phyloP scores from a whole-genome alignment of 1,284 basidiomycete species.

The Marasmius fiardii region DNA sequence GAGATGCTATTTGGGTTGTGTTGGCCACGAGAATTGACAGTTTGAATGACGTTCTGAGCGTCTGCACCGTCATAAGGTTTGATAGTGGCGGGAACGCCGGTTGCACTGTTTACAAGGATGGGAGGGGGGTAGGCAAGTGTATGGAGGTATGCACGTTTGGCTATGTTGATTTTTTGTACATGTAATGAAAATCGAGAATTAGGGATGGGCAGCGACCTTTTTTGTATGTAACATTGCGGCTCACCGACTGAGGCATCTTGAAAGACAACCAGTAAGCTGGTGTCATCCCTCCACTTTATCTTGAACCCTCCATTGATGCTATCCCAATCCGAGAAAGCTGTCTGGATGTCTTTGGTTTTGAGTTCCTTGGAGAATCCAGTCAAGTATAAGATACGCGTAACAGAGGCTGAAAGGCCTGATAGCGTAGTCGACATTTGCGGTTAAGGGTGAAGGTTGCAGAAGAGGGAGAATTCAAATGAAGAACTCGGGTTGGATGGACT shows the following conservation, averaged over 20 bases:
- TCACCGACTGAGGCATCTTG: conserved; percentile 78
- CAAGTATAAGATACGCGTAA: conserved; percentile 92
- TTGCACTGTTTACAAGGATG: conserved; percentile 55
- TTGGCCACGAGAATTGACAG: conserved; percentile 72
- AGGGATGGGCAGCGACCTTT: no score
- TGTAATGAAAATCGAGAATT: no score
- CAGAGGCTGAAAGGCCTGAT: conserved; percentile 84
- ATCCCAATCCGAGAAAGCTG: conserved; percentile 90
- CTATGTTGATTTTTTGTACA: conserved; percentile 22
- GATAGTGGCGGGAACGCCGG: conserved; percentile 61
- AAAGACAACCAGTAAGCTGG: conserved; percentile 94
- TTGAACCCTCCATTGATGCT: conserved; percentile 87
- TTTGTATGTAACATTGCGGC: conserved; percentile 25
- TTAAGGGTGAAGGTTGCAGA: conserved; percentile 9
- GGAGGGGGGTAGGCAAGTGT: conserved; percentile 81
- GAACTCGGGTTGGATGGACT: conserved; percentile 14
- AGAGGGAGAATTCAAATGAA: not conserved
- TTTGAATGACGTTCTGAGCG: conserved; percentile 86
- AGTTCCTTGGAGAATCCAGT: conserved; percentile 92
- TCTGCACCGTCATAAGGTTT: conserved; percentile 94
- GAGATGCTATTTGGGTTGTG: conserved; percentile 57
- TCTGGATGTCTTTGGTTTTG: conserved; percentile 95
- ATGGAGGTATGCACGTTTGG: conserved; percentile 91
- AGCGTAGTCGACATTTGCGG: conserved; percentile 55
- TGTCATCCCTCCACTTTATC: conserved; percentile 99